Evolutionary conservation across 164 flowering plant species (phyloP), one percentile per base, ranked within the genome.

Genomic region (Dillenia turbinata): DNA sequence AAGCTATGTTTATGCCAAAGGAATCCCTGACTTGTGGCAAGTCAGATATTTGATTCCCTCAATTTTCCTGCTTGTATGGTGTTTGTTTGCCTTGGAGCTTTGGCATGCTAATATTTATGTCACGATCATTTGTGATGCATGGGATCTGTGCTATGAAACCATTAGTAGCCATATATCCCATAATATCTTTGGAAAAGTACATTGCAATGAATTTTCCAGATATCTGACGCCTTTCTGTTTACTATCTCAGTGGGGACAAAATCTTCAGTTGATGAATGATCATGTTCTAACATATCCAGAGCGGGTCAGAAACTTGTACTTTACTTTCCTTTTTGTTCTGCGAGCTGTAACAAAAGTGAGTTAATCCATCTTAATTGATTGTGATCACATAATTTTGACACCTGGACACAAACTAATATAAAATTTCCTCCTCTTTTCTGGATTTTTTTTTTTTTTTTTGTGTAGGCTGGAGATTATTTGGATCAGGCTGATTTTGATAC

Each of bases 401-500:
- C 40, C 40, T 33, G 40, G 40, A 33, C 40, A 33, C 40, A 33
- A 33, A 33, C 5, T 33, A 33, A 33, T 51, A 19, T 50, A 43
- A 40, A 56, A 13, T 63, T 15, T 57, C 44, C 49, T 60, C 51
- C 52, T 2, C 54, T 54, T 12, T 49, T 63, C 62, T 51, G 58
- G 46, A 52, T 16, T 44, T 57, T 56, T 8, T 54, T 9, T 47
- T 33, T 5, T 49, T 14, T 6, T 14, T 22, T 11, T 67, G 17
- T 47, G 65, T 64, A 94, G 98, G 96, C 98, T 58, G 75, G 89
- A 59, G 75, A 87, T 75, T 95, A 92, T 70, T 77, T 95, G 76
- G 96, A 88, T 68, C 92, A 92, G 68, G 99, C 99, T 52, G 96
- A 89, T 64, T 95, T 91, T 74, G 87, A 85, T 45, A 89, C 96